Evolutionary conservation across 371 early-diverging fungal genomes (phyloP).

Genomic region (Fennellomyces sp.): DNA sequence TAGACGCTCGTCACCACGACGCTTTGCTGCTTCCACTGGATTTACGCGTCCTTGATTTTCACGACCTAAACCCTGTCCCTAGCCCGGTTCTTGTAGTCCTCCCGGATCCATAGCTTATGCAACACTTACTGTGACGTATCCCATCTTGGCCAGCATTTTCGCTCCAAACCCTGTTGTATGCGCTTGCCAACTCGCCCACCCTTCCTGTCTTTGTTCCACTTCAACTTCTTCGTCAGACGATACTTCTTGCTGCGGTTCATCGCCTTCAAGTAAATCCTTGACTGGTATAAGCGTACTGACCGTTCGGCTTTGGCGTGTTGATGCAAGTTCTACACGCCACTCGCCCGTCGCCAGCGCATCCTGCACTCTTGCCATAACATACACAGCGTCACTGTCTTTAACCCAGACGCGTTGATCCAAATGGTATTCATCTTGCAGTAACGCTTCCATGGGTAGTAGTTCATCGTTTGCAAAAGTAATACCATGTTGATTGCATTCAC

Average conservation of each 20-base stretch:
- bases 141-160: slow-evolving; percentile 44
- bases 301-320: background rate
- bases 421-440: background rate
- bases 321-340: background rate
- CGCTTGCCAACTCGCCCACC: slow-evolving; percentile 17
- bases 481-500: slow-evolving; percentile 18
- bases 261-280: slow-evolving; percentile 6
- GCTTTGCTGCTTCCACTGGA: slow-evolving; percentile 3
- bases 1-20: background rate
- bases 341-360: background rate
- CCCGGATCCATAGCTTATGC: background rate
- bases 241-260: slow-evolving; percentile 4
- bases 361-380: background rate
- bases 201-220: slow-evolving; percentile 3
- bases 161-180: slow-evolving; percentile 41
- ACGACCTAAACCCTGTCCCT: slow-evolving; percentile 34
- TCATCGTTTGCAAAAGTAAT: slow-evolving; percentile 11
- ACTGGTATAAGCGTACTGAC: slow-evolving; percentile 2
- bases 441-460: slow-evolving; percentile 19
- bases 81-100: too few relatives aligned
- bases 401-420: background rate
- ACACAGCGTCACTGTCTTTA: background rate
- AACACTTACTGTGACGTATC: slow-evolving; percentile 29
- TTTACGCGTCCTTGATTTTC: slow-evolving; percentile 30
- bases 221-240: background rate